Base-by-base conservation (phyloP, 2,329 filamentous ascomycete species). In the Bertia moriformis region DNA sequence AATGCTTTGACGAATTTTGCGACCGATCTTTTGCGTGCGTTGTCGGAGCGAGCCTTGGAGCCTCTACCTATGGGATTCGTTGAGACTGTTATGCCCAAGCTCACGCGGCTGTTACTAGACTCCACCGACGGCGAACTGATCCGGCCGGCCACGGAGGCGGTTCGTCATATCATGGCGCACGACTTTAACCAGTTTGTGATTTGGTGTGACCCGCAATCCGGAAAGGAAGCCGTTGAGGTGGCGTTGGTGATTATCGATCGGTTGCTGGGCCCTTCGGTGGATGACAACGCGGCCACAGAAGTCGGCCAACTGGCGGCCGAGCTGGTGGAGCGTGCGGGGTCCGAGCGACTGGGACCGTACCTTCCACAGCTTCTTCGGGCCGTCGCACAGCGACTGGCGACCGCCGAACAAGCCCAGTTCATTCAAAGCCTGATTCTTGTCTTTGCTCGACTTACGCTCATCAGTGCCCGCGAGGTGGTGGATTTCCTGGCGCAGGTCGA, bases 341-440 rank as follows among this genome's bases (percentile, higher is more conserved):
- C 87, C 27, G 88, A 94, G 54, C 77, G 84, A 40, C 75, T 98
- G 10, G 91, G 91, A 0, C 88, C 88, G 10, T 95, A 86, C 55
- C 69, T 98, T 18, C 78, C 84, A 30, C 85, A 93, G 56, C 75
- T 98, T 17, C 71, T 98, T 3, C 78, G 81, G 49, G 91, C 89
- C 14, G 89, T 98, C 14, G 91, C 91, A 3, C 78, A 78, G 38
- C 77, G 91, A 42, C 69, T 98, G 14, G 81, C 79, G 4, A 83
- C 81, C 4, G 91, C 91, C 2, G 72, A 86, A 45, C 78, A 87
- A 37, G 83, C 89, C 0, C 78, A 81, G 4, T 93, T 98, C 54
- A 96, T 98, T 45, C 91, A 98, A 60, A 94, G 86, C 40, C 65
- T 98, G 38, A 95, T 94, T 40, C 69, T 96, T 4, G 91, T 98